phyloP scores from a whole-genome alignment of 176 grass and related monocot genomes.

The Oryza meyeriana region DNA sequence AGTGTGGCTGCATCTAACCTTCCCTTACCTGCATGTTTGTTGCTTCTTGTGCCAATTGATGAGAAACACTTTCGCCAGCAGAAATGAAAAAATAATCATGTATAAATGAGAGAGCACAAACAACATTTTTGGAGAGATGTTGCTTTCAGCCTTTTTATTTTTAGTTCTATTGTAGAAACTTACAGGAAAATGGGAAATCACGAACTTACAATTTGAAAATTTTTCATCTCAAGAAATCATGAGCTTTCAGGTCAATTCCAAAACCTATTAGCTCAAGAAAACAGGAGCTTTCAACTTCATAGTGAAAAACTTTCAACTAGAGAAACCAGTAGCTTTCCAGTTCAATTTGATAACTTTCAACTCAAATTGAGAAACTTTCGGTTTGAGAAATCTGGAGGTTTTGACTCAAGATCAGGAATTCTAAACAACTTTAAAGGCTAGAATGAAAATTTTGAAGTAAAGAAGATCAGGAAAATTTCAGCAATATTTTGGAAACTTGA shows the following conservation, averaged over 20 bases:
- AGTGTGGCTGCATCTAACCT: neutral
- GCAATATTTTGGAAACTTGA: neutral
- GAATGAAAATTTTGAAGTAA: neutral
- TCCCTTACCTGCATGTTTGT: neutral
- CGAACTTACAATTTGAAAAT: neutral
- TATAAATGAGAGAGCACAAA: neutral
- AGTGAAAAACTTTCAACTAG: neutral
- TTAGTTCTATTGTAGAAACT: neutral
- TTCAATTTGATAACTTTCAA: neutral
- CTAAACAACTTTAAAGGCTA: neutral
- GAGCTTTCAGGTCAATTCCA: neutral
- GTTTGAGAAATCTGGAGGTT: neutral
- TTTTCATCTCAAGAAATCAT: neutral
- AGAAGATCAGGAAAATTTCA: neutral
- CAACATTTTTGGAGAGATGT: neutral
- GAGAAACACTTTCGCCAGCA: neutral
- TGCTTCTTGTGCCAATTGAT: neutral
- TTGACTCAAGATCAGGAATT: neutral
- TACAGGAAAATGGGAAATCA: neutral
- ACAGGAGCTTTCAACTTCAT: neutral
- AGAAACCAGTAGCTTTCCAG: neutral
- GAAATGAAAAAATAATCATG: neutral
- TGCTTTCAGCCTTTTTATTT: neutral
- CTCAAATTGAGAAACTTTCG: neutral
- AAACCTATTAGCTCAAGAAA: neutral